Evolutionary conservation across 495 filamentous ascomycete species (phyloP).

Genomic region (Penicillium subrubescens): DNA sequence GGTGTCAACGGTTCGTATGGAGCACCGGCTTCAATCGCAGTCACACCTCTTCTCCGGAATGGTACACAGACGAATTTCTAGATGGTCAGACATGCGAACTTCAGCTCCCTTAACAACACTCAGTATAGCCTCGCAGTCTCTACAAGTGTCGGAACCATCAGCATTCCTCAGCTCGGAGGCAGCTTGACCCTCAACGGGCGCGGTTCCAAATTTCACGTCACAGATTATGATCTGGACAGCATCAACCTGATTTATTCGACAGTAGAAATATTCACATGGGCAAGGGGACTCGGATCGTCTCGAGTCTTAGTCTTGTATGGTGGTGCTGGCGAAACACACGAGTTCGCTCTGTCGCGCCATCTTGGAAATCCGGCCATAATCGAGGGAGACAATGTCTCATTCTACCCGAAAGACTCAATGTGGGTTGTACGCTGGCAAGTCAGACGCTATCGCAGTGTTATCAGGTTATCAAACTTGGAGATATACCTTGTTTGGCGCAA

Average conservation of each 20-base stretch:
- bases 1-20: conserved; percentile 49
- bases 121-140: conserved; percentile 57
- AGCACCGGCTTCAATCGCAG: conserved; percentile 44
- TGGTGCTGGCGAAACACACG: conserved; percentile 61
- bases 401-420: conserved; percentile 33
- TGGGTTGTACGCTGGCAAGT: conserved; percentile 55
- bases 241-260: conserved; percentile 66
- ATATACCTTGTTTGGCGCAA: conserved; percentile 59
- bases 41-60: conserved; percentile 56
- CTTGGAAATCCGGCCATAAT: conserved; percentile 20
- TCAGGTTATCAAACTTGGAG: conserved; percentile 49
- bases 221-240: conserved; percentile 64
- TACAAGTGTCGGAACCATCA: conserved; percentile 57
- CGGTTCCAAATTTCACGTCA: conserved; percentile 70
- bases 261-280: conserved; percentile 70
- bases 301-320: conserved; percentile 68
- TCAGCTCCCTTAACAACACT: conserved; percentile 48
- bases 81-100: conserved; percentile 60
- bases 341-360: conserved; percentile 52
- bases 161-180: conserved; percentile 60
- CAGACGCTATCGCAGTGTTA: conserved; percentile 40
- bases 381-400: conserved; percentile 29
- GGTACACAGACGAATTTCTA: conserved; percentile 55
- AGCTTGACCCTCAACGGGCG: conserved; percentile 63
- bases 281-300: conserved; percentile 49